A percentile compares a stretch with the other conserved stretches of the same genome.
Evolutionary conservation across 2,329 filamentous ascomycete species (phyloP).

Genomic region (Neofusicoccum sp.): DNA sequence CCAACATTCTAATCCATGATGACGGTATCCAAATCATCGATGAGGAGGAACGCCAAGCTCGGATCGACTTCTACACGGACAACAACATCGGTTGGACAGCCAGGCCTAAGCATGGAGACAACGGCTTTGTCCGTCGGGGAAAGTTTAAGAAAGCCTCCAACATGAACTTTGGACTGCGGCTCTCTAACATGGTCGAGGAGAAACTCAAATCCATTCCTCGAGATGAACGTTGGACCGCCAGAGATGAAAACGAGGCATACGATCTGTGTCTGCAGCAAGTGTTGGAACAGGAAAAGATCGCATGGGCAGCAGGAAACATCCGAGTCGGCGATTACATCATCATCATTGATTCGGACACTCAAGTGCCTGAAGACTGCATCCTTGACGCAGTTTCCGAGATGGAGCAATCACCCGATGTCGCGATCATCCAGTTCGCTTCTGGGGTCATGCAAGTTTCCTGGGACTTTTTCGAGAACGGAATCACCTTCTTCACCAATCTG

Average conservation of each 20-base stretch:
- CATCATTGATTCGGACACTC: conserved; percentile 61
- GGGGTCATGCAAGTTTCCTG: conserved; percentile 18
- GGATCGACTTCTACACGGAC: conserved; percentile 51
- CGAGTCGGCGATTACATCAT: conserved; percentile 58
- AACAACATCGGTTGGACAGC: conserved; percentile 52
- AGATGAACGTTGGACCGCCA: conserved; percentile 33
- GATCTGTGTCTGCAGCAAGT: conserved; percentile 55
- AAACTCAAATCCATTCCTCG: conserved; percentile 47
- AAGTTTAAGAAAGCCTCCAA: conserved; percentile 59
- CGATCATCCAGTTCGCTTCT: conserved; percentile 47
- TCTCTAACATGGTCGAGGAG: conserved; percentile 62
- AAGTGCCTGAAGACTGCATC: conserved; percentile 73
- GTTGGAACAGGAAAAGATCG: conserved; percentile 63
- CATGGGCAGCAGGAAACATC: conserved; percentile 82
- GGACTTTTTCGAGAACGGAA: conserved; percentile 30
- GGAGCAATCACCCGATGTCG: conserved; percentile 75
- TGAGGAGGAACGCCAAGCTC: conserved; percentile 42
- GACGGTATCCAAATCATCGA: conserved; percentile 65
- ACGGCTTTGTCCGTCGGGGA: conserved; percentile 32
- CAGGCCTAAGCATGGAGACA: conserved; percentile 43
- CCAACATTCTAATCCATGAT: conserved; percentile 67
- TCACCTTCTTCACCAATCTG: conserved; percentile 77
- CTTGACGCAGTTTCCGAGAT: conserved; percentile 78
- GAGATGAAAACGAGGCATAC: conserved; percentile 25
- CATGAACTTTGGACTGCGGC: conserved; percentile 68